Conservation (phyloP, 2,329 filamentous ascomycete genomes). For the Seiridium unicorne region DNA sequence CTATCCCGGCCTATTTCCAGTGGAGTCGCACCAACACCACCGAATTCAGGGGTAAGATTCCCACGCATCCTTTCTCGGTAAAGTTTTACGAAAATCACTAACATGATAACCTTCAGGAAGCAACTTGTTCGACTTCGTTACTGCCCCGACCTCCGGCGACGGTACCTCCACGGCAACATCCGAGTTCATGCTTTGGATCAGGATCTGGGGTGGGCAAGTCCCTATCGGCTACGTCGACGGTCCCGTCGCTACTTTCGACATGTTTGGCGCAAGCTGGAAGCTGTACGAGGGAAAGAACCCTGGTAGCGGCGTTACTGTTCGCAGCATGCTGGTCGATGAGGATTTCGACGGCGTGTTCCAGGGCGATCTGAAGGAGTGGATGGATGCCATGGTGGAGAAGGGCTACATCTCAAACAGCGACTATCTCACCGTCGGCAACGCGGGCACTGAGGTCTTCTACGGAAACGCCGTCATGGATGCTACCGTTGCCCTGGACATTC, state of each 20-base stretch:
- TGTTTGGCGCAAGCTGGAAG: slow-evolving; percentile 19
- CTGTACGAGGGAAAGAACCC: slow-evolving; percentile 21
- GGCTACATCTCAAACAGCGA: slow-evolving; percentile 15
- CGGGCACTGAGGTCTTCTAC: slow-evolving; percentile 21
- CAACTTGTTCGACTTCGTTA: slow-evolving; percentile 22
- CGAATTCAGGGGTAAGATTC: slow-evolving; percentile 8
- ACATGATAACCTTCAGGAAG: slow-evolving; percentile 9
- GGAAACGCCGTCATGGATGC: slow-evolving; percentile 11
- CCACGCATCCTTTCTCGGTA: no score
- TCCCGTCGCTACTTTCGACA: slow-evolving; percentile 16
- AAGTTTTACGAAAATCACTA: neutral
- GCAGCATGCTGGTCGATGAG: slow-evolving; percentile 16
- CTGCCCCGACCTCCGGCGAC: slow-evolving; percentile 14
- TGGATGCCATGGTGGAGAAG: slow-evolving; percentile 15
- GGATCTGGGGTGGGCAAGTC: slow-evolving; percentile 19
- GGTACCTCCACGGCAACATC: slow-evolving; percentile 11
- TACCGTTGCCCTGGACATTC: slow-evolving; percentile 4
- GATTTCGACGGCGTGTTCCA: slow-evolving; percentile 17
- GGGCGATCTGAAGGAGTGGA: slow-evolving; percentile 20
- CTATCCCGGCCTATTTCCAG: slow-evolving; percentile 9
- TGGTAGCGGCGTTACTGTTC: slow-evolving; percentile 17
- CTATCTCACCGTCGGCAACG: slow-evolving; percentile 19
- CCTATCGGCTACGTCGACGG: slow-evolving; percentile 18
- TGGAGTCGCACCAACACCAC: slow-evolving; percentile 5
- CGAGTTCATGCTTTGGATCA: slow-evolving; percentile 22